Base-by-base conservation (phyloP, 2,329 filamentous ascomycete species). In the Sclerotinia trifoliorum region DNA sequence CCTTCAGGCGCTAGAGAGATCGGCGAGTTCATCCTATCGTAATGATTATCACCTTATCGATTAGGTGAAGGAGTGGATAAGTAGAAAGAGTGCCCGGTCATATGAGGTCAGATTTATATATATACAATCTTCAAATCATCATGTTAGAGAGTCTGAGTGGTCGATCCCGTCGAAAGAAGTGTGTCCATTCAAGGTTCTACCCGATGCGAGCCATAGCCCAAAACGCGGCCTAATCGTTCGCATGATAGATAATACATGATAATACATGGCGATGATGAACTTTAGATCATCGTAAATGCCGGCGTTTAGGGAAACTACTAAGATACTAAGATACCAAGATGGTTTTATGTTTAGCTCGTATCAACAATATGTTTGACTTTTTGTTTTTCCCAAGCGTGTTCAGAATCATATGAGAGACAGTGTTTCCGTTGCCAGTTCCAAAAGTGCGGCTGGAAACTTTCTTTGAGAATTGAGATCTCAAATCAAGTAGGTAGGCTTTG, bases 11-110 rank as follows among this genome's bases (percentile, higher is more conserved):
- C 32, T 54, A 44, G 35, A 17, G 32, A 5, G 26, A 42, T 15
- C 13, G 42, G 21, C 19, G 17, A 46, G 29, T 35, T 49, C 44
- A 39, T 62, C 44, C 58, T 62, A 62, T 62, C 44, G 26, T 49
- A 35, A 48, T 46, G 51, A 11, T 35, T 56, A 65, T 65, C 63
- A 65, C 63, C 63, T 56, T 65, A 65, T 65, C 63, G 51, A 56
- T 65, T 65, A 54, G 49, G 48, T 39, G 26, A 32, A 60, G 39
- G 56, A 64, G 49, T 39, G 32, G 55, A 35, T 35, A 42, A 1
- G 55, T 24, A n/a, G 3, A 42, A 42, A n/a, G 24, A 35, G 58
- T 17, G 29, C 26, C 13, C 7, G 21, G 58, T 49, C 11, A 29
- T 61, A 61, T 61, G 58, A 49, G 58, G 29, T 61, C 58, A 61